phyloP scores from a whole-genome alignment of 768 basidiomycete species.

The Guyanaporus albipodus region DNA sequence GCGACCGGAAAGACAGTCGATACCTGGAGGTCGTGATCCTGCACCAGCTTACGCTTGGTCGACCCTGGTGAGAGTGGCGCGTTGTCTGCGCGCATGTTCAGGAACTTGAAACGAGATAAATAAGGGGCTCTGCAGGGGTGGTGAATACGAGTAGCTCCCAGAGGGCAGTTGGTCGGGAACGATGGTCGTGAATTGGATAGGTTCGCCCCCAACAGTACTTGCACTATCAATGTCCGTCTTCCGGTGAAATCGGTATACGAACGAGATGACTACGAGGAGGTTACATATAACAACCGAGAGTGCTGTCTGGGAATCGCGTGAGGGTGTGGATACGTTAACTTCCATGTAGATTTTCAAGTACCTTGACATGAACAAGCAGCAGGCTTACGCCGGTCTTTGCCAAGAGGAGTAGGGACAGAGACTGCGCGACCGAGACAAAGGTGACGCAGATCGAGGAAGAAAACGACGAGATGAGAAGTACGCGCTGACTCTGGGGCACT shows the following conservation, averaged over 20 bases:
- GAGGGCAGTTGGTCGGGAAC: neutral
- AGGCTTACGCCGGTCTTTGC: neutral
- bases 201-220: neutral
- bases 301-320: constrained; percentile 11
- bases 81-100: neutral
- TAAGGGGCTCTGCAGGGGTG: neutral
- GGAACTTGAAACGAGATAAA: neutral
- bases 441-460: constrained; percentile 21
- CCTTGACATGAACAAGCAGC: constrained; percentile 20
- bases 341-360: neutral
- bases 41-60: neutral
- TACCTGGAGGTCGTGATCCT: neutral
- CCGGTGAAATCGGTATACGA: constrained; percentile 11
- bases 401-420: constrained; percentile 8
- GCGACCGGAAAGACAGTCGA: neutral
- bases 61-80: neutral
- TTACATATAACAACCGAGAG: constrained; percentile 20
- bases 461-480: constrained; percentile 20
- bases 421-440: constrained; percentile 11
- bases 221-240: constrained; percentile 2
- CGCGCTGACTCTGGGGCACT: constrained; percentile 9
- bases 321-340: neutral
- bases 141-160: neutral
- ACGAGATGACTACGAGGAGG: constrained; percentile 18
- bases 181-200: constrained; percentile 16